Evolutionary conservation across 768 basidiomycete genomes (phyloP).

Genomic region (Porphyrellus cyaneotinctus): DNA sequence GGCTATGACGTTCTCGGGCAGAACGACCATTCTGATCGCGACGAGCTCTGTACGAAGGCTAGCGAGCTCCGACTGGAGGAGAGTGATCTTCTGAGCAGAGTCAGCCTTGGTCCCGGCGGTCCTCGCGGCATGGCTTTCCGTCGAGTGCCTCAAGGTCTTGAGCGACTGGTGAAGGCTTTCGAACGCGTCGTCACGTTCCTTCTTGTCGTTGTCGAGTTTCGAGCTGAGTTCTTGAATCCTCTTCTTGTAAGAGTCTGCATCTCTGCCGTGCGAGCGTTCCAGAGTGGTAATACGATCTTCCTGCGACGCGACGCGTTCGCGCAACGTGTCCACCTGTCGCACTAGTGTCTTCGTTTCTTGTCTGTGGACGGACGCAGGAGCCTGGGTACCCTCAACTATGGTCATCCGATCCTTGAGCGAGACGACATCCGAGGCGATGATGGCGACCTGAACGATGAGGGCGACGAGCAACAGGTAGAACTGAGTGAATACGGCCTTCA

Average conservation of each 20-base stretch:
- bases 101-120: conserved; percentile 16
- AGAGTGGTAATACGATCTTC: conserved; percentile 9
- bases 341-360: conserved; percentile 2
- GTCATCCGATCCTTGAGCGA: conserved; percentile 18
- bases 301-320: conserved; percentile 10
- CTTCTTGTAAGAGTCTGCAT: background rate
- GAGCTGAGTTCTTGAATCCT: conserved; percentile 12
- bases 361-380: background rate
- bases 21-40: conserved; percentile 1
- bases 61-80: conserved; percentile 14
- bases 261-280: conserved; percentile 6
- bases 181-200: conserved; percentile 1
- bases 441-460: conserved; percentile 3
- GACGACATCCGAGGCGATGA: conserved; percentile 11
- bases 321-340: conserved; percentile 8
- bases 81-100: conserved; percentile 13
- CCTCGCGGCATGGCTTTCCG: conserved; percentile 16
- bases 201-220: conserved; percentile 2
- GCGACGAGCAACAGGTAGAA: conserved; percentile 9
- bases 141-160: background rate
- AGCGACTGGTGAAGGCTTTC: conserved; percentile 6
- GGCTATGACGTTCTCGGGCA: background rate
- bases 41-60: conserved; percentile 9
- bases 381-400: conserved; percentile 7
- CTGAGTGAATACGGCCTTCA: conserved; percentile 1